A percentile compares a stretch with the other conserved stretches of the same genome.
Evolutionary conservation across 176 grass and related monocot genomes (phyloP).

Genomic region (Urochloa ruziziensis): DNA sequence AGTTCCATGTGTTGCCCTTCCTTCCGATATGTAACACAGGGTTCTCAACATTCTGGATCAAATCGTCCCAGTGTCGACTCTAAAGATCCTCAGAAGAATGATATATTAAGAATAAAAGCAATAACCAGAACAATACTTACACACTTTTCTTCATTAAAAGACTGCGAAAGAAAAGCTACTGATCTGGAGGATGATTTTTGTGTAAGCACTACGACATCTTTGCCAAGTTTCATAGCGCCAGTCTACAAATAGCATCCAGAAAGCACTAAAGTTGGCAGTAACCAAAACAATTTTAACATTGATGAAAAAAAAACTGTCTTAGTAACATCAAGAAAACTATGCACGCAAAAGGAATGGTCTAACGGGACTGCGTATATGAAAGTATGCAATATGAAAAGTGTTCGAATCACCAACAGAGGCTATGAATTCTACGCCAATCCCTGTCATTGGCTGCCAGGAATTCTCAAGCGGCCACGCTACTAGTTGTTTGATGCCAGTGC

Average conservation of each 20-base stretch:
- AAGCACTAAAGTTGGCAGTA: too few species aligned
- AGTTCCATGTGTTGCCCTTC: slow-evolving; percentile 79
- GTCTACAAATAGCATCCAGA: slow-evolving; percentile 40
- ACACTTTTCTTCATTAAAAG: slow-evolving; percentile 69
- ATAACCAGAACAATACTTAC: slow-evolving; percentile 35
- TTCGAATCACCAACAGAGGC: too few species aligned
- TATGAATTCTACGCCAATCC: too few species aligned
- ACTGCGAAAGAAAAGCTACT: slow-evolving; percentile 78
- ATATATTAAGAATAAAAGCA: not conserved
- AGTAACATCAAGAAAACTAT: not conserved
- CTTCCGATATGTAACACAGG: slow-evolving; percentile 73
- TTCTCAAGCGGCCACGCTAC: not conserved
- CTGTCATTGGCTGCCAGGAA: not conserved
- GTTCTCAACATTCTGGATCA: slow-evolving; percentile 77
- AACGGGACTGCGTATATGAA: not conserved
- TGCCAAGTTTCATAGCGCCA: slow-evolving; percentile 87
- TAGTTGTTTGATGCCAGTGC: not conserved
- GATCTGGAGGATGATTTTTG: slow-evolving; percentile 79
- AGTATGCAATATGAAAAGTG: not conserved
- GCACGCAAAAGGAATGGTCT: not conserved
- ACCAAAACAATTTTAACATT: too few species aligned
- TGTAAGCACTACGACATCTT: slow-evolving; percentile 80
- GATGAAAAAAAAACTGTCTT: too few species aligned
- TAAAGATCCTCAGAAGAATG: not conserved
- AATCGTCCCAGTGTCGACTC: not conserved